Conservation (phyloP, 2,329 filamentous ascomycete species). For the Exophiala alcalophila region DNA sequence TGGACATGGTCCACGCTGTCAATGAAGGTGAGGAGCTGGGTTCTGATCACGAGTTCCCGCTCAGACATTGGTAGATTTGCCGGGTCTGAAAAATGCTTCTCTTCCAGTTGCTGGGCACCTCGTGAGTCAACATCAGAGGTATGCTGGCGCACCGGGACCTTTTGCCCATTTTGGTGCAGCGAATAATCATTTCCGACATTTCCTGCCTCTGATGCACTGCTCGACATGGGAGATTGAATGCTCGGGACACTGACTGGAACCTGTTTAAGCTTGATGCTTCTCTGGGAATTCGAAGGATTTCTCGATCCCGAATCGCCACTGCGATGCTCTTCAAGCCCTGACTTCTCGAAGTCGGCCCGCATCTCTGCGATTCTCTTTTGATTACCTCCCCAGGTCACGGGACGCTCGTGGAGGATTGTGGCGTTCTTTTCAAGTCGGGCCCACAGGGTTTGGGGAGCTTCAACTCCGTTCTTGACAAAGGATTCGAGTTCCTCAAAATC, state of each 20-base stretch:
- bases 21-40: constrained; percentile 14
- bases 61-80: constrained; percentile 3
- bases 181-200: constrained; percentile 5
- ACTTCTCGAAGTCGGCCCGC: background rate
- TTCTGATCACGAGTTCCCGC: constrained; percentile 11
- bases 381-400: constrained; percentile 5
- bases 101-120: background rate
- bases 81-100: background rate
- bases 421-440: constrained; percentile 5
- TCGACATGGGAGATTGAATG: constrained; percentile 16
- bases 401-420: constrained; percentile 1
- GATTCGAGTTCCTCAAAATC: constrained; percentile 8
- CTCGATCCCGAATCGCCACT: background rate
- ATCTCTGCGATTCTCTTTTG: constrained; percentile 7
- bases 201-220: constrained; percentile 6
- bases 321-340: constrained; percentile 8
- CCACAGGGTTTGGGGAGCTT: constrained; percentile 3
- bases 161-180: background rate
- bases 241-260: constrained; percentile 16
- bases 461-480: constrained; percentile 3
- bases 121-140: background rate
- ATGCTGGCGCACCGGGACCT: background rate
- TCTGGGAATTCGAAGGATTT: background rate
- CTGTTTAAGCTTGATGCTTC: constrained; percentile 10
- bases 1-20: constrained; percentile 14